Conservation (phyloP, 257 asterid genomes). For the Schizonepeta tenuifolia region DNA sequence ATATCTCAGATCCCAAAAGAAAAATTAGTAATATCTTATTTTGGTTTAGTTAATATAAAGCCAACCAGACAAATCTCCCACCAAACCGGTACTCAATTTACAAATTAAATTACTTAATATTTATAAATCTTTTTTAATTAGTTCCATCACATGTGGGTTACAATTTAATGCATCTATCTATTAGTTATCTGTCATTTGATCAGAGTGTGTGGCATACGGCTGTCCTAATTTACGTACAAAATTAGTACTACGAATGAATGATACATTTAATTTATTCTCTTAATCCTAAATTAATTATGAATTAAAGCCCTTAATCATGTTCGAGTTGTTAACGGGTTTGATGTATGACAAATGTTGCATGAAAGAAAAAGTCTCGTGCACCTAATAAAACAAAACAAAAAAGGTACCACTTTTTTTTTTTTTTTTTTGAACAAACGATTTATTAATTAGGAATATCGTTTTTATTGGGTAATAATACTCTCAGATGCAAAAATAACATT, state of each 20-base stretch:
- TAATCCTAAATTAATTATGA: not conserved
- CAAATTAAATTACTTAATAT: not conserved
- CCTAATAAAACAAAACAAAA: not conserved
- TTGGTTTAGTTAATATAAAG: constrained; percentile 16
- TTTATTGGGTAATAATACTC: no score
- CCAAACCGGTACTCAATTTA: constrained; percentile 18
- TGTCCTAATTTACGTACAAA: constrained; percentile 45
- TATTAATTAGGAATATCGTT: no score
- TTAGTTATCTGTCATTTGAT: constrained; percentile 32
- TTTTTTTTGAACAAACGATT: no score
- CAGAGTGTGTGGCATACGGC: constrained; percentile 38
- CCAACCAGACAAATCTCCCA: constrained; percentile 28
- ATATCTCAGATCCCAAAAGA: constrained; percentile 40
- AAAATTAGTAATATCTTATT: not conserved
- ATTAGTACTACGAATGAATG: constrained; percentile 27
- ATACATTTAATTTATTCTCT: not conserved
- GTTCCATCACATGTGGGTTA: constrained; percentile 27
- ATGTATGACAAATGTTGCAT: not conserved
- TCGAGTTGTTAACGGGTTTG: not conserved
- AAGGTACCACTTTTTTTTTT: no score
- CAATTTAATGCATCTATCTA: constrained; percentile 35
- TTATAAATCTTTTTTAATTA: not conserved
- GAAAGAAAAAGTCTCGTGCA: not conserved
- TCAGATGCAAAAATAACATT: no score
- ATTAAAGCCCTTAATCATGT: constrained; percentile 4